Base-by-base conservation (phyloP, 1,139 yeast genomes). In the Scheffersomyces insectosa region DNA sequence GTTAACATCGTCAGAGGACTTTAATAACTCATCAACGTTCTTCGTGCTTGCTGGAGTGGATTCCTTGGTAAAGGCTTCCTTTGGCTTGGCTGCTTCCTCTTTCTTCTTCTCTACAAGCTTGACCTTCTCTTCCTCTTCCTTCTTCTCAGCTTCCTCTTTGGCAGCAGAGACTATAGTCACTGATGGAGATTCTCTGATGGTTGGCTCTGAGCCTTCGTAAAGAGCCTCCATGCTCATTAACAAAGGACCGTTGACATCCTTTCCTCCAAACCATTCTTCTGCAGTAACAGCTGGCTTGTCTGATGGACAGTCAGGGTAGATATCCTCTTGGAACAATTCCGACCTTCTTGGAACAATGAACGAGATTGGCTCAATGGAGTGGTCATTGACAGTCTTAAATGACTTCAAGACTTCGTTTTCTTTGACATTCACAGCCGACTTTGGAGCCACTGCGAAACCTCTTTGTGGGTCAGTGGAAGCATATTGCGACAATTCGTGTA, bases 301-400 rank as follows among this genome's bases (percentile, higher is more conserved):
- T 3, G 96, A 84, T 30, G 95, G 95, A 32, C 95, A 88, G 62
- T 87, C 96, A 3, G 97, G 97, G 60, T 85, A 93, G 42, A 93
- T 89, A 58, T 91, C 98, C 37, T 78, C 85, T 65, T 93, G 97
- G 74, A 93, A 93, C 54, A 85, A 82, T 59, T 93, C 98, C 2
- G 96, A 81, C 62, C 91, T 84, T 73, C 98, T 82, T 50, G 99
- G 99, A 44, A 91, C 97, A 55, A 82, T 79, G 61, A 91, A 93
- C 6, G 96, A 85, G 42, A 93, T 77, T 11, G 97, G 97, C 68
- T 93, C 98, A 52, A 93, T 81, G 33, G 80, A 66, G 42, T 79
- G 77, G 63, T 91, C 98, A 51, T 85, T 85, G 32, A 89, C 89
- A 11, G 96, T 84, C 70, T 93, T 93, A 72, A 75, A 93, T 37